Percentiles rank a stretch among this genome's conserved stretches.
Conservation (phyloP, 176 grass and related monocot genomes). For the Tillandsia leiboldiana region DNA sequence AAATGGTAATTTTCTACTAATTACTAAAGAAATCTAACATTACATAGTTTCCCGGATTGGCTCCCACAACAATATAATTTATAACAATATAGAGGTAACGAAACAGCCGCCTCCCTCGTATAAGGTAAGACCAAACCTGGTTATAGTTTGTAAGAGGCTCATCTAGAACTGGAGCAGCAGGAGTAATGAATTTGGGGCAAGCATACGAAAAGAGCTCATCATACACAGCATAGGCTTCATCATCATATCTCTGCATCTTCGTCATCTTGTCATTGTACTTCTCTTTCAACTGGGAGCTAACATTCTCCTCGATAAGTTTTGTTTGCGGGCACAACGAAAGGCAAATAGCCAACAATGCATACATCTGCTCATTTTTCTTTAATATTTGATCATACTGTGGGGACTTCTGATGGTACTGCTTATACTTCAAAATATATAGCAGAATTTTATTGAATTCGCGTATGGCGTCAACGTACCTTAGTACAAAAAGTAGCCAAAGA, state of each 20-base stretch:
- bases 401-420: constrained; percentile 93
- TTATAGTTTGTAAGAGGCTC: constrained; percentile 87
- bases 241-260: constrained; percentile 97
- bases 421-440: constrained; percentile 86
- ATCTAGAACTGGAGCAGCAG: constrained; percentile 57
- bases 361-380: constrained; percentile 99
- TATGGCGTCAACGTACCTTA: constrained; percentile 74
- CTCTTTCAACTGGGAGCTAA: constrained; percentile 84
- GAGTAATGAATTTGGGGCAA: constrained; percentile 96
- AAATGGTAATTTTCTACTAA: too few relatives aligned
- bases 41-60: too few relatives aligned
- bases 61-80: too few relatives aligned
- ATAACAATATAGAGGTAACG: too few relatives aligned
- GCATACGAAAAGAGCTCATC: constrained; percentile 94
- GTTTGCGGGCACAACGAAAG: constrained; percentile 78
- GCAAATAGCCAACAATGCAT: constrained; percentile 80
- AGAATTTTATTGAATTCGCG: constrained; percentile 98
- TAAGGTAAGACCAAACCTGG: constrained; percentile 38
- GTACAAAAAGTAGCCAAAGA: constrained; percentile 4
- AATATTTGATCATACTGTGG: constrained; percentile 95
- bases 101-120: neutral
- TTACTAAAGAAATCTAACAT: too few relatives aligned
- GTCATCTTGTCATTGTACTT: constrained; percentile 99
- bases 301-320: constrained; percentile 87
- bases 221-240: constrained; percentile 81